These are phyloP conservation scores for Aureobasidium subglaciale DNA, from an alignment of 2,329 filamentous ascomycete species.

Conservation along the genomic window DNA sequence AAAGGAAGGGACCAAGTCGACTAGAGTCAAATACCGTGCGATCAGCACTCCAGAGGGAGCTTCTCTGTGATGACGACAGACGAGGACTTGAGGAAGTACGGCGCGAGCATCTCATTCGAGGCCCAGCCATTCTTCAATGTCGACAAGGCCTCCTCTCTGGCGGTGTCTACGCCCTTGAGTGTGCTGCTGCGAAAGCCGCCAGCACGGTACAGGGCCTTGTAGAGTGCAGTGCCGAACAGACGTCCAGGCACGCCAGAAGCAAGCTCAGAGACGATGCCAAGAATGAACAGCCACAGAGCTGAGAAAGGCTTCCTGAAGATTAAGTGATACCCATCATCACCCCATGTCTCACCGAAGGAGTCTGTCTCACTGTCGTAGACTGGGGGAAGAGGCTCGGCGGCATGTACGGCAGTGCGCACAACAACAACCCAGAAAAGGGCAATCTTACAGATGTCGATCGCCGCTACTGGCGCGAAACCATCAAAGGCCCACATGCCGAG, in stretches of 20 bases:
- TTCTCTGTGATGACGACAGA: neutral
- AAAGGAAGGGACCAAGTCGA: neutral
- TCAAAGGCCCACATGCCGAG: conserved; percentile 11
- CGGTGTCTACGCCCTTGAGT: conserved; percentile 13
- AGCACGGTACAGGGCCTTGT: conserved; percentile 11
- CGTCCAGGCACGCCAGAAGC: conserved; percentile 14
- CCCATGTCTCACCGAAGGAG: conserved; percentile 9
- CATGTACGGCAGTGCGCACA: conserved; percentile 14
- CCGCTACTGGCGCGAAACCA: neutral
- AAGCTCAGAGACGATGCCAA: conserved; percentile 14
- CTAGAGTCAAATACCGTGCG: neutral
- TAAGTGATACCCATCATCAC: conserved; percentile 5
- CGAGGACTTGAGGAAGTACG: conserved; percentile 12
- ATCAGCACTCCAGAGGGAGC: neutral
- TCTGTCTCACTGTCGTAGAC: conserved; percentile 7
- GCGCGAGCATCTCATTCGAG: conserved; percentile 13
- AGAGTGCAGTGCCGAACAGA: conserved; percentile 13
- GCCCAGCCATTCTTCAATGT: conserved; percentile 12
- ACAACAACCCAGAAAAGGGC: conserved; percentile 15
- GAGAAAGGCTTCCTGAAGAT: conserved; percentile 9
- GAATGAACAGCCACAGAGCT: conserved; percentile 13
- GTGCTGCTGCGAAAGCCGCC: conserved; percentile 5
- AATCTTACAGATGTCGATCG: conserved; percentile 11
- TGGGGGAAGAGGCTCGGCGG: conserved; percentile 13
- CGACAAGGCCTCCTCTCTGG: conserved; percentile 9